Conservation (phyloP, 305 asterid genomes). For the Salvia sclarea region DNA sequence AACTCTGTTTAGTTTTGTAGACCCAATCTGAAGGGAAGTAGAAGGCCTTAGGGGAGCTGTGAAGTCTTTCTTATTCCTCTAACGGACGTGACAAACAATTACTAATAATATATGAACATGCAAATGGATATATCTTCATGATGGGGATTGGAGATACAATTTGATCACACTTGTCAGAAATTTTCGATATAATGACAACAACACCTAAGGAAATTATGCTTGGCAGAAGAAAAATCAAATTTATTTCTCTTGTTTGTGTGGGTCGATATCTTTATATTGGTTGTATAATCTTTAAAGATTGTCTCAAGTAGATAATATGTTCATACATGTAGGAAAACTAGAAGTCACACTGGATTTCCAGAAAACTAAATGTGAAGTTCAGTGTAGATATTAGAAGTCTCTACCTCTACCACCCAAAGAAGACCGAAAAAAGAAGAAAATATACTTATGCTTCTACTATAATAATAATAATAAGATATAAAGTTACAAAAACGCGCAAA, state of each 20-base stretch:
- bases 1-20: neutral
- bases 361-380: conserved; percentile 19
- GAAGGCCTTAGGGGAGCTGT: neutral
- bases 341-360: conserved; percentile 7
- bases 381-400: neutral
- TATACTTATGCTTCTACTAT: neutral
- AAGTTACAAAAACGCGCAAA: neutral
- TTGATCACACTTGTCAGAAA: neutral
- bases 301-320: conserved; percentile 13
- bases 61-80: neutral
- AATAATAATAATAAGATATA: neutral
- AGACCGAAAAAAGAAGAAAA: neutral
- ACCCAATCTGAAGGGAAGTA: conserved; percentile 9
- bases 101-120: conserved; percentile 1
- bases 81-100: neutral
- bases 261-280: neutral
- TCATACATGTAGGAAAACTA: conserved; percentile 1
- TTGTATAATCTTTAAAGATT: conserved; percentile 9
- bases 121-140: conserved; percentile 10
- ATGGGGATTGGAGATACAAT: neutral
- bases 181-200: neutral
- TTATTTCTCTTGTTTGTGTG: neutral
- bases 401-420: neutral
- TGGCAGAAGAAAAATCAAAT: neutral
- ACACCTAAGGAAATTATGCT: conserved; percentile 3